These are phyloP conservation scores for Phytopythium boreale DNA, from an alignment of 352 stramenopile species.

Conservation along the genomic window DNA sequence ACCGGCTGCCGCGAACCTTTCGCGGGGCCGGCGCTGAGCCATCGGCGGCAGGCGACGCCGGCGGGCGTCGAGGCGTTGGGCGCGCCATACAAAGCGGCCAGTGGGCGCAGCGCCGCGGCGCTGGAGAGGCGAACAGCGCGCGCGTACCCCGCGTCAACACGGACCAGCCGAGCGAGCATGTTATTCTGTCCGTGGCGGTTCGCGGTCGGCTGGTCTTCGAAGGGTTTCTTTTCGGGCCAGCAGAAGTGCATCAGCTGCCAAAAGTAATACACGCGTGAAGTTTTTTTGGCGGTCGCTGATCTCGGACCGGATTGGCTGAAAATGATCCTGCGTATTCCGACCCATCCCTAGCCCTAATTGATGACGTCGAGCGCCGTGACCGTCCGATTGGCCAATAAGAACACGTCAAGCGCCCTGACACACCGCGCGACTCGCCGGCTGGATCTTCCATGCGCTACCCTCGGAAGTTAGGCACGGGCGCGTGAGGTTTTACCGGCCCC, in stretches of 20 bases:
- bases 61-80: neutral
- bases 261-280: neutral
- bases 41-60: neutral
- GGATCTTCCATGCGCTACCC: neutral
- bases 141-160: neutral
- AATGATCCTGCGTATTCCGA: neutral
- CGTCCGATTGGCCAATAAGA: neutral
- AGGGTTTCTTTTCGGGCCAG: neutral
- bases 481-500: too few relatives aligned
- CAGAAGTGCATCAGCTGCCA: neutral
- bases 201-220: too few relatives aligned
- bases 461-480: too few relatives aligned
- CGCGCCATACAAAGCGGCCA: neutral
- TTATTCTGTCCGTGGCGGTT: neutral
- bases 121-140: neutral
- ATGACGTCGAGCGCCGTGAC: neutral
- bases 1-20: slow-evolving; percentile 19
- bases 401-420: neutral
- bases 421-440: neutral
- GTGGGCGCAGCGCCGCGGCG: neutral
- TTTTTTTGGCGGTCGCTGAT: neutral
- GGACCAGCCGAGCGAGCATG: neutral
- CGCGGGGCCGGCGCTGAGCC: neutral
- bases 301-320: neutral
- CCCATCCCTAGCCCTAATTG: too few relatives aligned